phyloP scores from a whole-genome alignment of 2,329 filamentous ascomycete genomes.

The Penicillium concentricum region DNA sequence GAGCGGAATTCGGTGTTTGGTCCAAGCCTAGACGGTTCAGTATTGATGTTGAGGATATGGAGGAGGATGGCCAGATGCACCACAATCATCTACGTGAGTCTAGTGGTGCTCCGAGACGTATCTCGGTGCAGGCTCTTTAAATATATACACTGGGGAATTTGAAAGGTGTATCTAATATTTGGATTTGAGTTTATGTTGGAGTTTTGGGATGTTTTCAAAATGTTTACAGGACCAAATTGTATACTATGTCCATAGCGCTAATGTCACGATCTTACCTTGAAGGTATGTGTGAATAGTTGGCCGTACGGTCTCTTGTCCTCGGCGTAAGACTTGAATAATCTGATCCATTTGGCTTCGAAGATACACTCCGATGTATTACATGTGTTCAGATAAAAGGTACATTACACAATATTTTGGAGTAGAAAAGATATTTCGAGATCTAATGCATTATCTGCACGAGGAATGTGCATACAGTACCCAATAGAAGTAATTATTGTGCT shows the following conservation, averaged over 20 bases:
- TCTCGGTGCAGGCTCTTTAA: slow-evolving; percentile 27
- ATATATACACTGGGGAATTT: background rate
- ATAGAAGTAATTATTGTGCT: background rate
- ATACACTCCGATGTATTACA: no score
- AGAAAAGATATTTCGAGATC: background rate
- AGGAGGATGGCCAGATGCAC: slow-evolving; percentile 26
- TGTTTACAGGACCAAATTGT: slow-evolving; percentile 7
- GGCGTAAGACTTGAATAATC: background rate
- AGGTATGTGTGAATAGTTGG: background rate
- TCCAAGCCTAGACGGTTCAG: slow-evolving; percentile 34
- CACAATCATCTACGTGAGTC: slow-evolving; percentile 32
- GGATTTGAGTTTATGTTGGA: slow-evolving; percentile 1
- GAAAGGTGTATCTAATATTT: background rate
- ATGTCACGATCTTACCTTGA: background rate
- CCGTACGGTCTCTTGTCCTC: background rate
- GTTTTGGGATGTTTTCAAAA: background rate
- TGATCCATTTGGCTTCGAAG: no score
- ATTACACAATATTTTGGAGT: no score
- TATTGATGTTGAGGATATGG: slow-evolving; percentile 32
- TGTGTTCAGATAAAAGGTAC: no score
- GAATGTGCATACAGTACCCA: background rate
- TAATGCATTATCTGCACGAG: background rate
- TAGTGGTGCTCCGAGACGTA: slow-evolving; percentile 26
- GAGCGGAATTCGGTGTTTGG: slow-evolving; percentile 30
- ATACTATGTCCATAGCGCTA: background rate